These are phyloP conservation scores for Spongiforma sp. DNA, from an alignment of 1,284 basidiomycete species.

Conservation along the genomic window DNA sequence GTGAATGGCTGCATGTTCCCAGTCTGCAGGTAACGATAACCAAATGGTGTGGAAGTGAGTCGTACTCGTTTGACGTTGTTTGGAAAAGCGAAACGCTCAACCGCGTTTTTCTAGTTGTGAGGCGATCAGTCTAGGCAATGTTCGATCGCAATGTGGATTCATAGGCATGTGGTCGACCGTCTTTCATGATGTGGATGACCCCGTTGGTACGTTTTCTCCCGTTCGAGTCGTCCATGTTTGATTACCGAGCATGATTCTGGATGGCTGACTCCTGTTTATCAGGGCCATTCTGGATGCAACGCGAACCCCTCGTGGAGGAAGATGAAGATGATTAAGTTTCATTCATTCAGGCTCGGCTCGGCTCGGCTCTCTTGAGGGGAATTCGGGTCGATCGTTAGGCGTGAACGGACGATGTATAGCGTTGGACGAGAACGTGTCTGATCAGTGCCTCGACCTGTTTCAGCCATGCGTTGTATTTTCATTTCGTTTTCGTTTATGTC, in stretches of 20 bases:
- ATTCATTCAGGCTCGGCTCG: too few relatives aligned
- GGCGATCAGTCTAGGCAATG: constrained; percentile 64
- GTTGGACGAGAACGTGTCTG: too few relatives aligned
- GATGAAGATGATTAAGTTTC: constrained; percentile 21
- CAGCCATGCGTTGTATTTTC: too few relatives aligned
- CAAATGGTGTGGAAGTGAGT: constrained; percentile 66
- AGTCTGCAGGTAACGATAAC: constrained; percentile 64
- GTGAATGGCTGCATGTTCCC: neutral
- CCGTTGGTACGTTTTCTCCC: constrained; percentile 49
- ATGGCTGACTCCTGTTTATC: neutral
- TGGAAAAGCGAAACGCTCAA: too few relatives aligned
- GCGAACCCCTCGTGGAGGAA: constrained; percentile 29
- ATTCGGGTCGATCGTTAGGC: too few relatives aligned
- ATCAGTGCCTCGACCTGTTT: too few relatives aligned
- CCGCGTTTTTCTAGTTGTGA: constrained; percentile 61
- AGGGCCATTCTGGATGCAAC: constrained; percentile 39
- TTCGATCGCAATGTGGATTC: constrained; percentile 63
- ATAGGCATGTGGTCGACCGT: constrained; percentile 73
- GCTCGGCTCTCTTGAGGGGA: too few relatives aligned
- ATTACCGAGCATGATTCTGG: too few relatives aligned
- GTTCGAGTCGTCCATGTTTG: neutral
- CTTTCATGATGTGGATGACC: constrained; percentile 63
- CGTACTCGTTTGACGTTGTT: neutral
- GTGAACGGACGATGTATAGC: too few relatives aligned
- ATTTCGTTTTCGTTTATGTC: too few relatives aligned